Evolutionary conservation across 371 early-diverging fungal genomes (phyloP).

Genomic region (Mucor racemosus): DNA sequence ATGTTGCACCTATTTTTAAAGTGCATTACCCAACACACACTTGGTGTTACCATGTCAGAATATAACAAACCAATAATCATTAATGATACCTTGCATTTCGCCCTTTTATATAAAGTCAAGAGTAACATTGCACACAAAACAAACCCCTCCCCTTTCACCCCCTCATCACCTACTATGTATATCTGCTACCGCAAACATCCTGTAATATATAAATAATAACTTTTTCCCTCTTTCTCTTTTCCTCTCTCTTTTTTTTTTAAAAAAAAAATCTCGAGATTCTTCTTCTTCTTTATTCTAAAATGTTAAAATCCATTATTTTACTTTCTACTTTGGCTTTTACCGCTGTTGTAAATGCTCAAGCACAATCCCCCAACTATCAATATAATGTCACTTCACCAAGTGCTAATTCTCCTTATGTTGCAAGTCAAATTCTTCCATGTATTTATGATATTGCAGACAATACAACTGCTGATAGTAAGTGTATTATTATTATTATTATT

Average conservation of each 20-base stretch:
- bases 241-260: not conserved
- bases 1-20: not conserved
- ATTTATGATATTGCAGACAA: conserved; percentile 37
- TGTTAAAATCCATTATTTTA: conserved; percentile 14
- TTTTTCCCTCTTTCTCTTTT: not conserved
- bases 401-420: conserved; percentile 40
- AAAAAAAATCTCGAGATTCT: not conserved
- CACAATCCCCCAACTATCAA: conserved; percentile 29
- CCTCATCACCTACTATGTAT: not conserved
- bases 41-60: conserved; percentile 3
- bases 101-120: not conserved
- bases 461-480: conserved; percentile 38
- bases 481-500: too few species aligned
- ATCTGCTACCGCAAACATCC: too few species aligned
- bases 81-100: not conserved
- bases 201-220: not conserved
- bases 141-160: conserved; percentile 2
- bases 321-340: conserved; percentile 15
- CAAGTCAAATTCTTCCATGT: conserved; percentile 46
- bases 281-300: not conserved
- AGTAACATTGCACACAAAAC: conserved; percentile 5
- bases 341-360: conserved; percentile 22
- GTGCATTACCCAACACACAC: not conserved
- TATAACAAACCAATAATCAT: conserved; percentile 1
- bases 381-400: conserved; percentile 38